phyloP scores from a whole-genome alignment of 2,329 filamentous ascomycete species.

The Penicillium sp. region DNA sequence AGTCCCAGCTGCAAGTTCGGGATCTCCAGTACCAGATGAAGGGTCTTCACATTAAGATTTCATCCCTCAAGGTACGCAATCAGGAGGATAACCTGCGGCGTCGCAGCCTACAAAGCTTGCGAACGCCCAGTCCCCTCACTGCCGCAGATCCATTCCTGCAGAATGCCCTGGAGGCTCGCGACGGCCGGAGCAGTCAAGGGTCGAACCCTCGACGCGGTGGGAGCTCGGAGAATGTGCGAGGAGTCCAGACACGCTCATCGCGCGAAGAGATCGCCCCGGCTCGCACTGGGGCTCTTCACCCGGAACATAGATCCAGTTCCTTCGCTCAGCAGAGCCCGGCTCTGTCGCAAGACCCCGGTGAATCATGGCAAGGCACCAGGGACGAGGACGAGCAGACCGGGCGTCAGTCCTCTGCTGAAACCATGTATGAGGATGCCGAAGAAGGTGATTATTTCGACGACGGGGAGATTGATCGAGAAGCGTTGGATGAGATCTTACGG shows the following conservation, averaged over 20 bases:
- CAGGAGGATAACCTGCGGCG: slow-evolving; percentile 72
- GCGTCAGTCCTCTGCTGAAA: slow-evolving; percentile 28
- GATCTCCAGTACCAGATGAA: slow-evolving; percentile 78
- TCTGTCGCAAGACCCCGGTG: not conserved
- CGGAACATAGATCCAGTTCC: slow-evolving; percentile 2
- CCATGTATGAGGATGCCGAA: slow-evolving; percentile 40
- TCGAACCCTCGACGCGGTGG: slow-evolving; percentile 31
- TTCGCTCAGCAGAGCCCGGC: slow-evolving; percentile 2
- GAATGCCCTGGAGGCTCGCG: slow-evolving; percentile 34
- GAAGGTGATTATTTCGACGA: slow-evolving; percentile 35
- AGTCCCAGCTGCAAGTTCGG: slow-evolving; percentile 67
- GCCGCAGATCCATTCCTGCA: slow-evolving; percentile 58
- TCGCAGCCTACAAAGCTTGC: slow-evolving; percentile 67
- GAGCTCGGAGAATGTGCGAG: slow-evolving; percentile 25
- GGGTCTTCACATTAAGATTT: slow-evolving; percentile 78
- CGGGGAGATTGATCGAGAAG: slow-evolving; percentile 59
- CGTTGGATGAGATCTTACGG: slow-evolving; percentile 48
- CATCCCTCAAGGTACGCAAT: slow-evolving; percentile 69
- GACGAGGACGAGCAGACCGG: slow-evolving; percentile 19
- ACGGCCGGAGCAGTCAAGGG: slow-evolving; percentile 31
- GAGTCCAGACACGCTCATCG: slow-evolving; percentile 17
- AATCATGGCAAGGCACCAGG: not conserved
- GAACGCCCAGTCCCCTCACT: slow-evolving; percentile 73
- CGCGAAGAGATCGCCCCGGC: slow-evolving; percentile 10
- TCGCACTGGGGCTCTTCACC: slow-evolving; percentile 1